phyloP scores from a whole-genome alignment of 805 yeast genomes.

The Teunomyces funiuensis region DNA sequence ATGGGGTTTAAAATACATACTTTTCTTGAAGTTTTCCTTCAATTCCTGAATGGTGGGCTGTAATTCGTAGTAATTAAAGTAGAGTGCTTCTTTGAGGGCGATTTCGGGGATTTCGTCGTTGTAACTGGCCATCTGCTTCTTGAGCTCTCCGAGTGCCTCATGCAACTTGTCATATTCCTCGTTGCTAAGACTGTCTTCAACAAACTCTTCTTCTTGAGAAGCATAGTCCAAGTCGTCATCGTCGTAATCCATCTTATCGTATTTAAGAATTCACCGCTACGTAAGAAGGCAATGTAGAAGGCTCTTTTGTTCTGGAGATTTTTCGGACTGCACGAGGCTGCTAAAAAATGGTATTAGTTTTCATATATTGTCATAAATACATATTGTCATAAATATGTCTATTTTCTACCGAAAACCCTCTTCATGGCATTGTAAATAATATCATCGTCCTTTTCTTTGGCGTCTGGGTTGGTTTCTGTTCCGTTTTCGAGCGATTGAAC shows the following conservation, averaged over 20 bases:
- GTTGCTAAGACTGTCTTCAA: constrained; percentile 37
- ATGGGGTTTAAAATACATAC: constrained; percentile 41
- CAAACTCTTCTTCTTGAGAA: constrained; percentile 32
- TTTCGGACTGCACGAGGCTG: constrained; percentile 2
- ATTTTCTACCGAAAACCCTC: constrained; percentile 10
- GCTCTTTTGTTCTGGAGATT: not conserved
- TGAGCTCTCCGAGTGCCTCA: constrained; percentile 43
- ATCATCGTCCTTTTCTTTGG: constrained; percentile 28
- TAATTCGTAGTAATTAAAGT: constrained; percentile 57
- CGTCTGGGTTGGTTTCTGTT: constrained; percentile 14
- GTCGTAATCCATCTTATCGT: constrained; percentile 14
- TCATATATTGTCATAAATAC: too few relatives aligned
- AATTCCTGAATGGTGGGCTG: constrained; percentile 52
- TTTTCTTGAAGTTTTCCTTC: constrained; percentile 36
- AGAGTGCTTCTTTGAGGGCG: constrained; percentile 57
- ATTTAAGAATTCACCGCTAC: not conserved
- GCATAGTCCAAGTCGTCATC: constrained; percentile 29
- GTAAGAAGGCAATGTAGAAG: not conserved
- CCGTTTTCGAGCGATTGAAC: constrained; percentile 30
- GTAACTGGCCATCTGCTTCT: constrained; percentile 35
- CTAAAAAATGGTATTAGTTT: not conserved
- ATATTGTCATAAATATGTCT: too few relatives aligned
- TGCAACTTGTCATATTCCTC: constrained; percentile 45
- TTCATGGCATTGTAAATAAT: constrained; percentile 14
- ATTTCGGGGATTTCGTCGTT: constrained; percentile 46